Evolutionary conservation across 2,329 filamentous ascomycete species (phyloP), one percentile per base, ranked within the genome.

Genomic region (Cladophialophora carrionii): DNA sequence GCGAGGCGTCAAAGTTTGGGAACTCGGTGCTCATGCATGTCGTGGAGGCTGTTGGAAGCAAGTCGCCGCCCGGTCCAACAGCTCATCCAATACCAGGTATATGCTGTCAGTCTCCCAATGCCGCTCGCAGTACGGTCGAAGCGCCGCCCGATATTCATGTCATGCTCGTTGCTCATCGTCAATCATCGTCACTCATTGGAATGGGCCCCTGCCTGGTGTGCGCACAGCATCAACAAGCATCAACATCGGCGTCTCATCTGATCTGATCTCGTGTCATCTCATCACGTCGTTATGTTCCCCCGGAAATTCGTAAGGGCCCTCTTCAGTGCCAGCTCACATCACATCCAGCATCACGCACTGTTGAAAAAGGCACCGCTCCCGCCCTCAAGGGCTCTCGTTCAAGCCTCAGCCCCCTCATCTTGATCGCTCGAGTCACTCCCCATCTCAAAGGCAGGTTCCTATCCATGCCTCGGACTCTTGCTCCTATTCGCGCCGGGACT

Each of bases 401-500:
- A 43, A 14, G 17, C 6, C 37, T 43, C 37, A 43, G 5, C 17
- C 6, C 34, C 34, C 6, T 43, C 48, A 51, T 9, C 22, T 20
- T 51, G 20, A 17, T 29, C 24, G 22, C 9, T 14, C 26, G 48
- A 51, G 48, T 51, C 48, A 4, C 2, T 9, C 20, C 20, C 48
- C 5, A 51, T 22, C 48, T 43, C 37, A 7, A 43, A 43, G 37
- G 37, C 37, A 43, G 37, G 37, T 43, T 26, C 48, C 48, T 51
- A 51, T 22, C 48, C 48, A 52, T 52, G 24, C n/a, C 31, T 60
- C 22, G 57, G 57, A 26, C 49, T 51, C 20, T 54, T 61, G 37
- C 59, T 61, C 17, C 52, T 34, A 29, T 43, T 61, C 32, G 48
- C n/a, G 14, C 34, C 61, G 8, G 70, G 68, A 26, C 64, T 72